Base-by-base conservation (phyloP, 2,329 filamentous ascomycete species). In the Curvularia lunata region DNA sequence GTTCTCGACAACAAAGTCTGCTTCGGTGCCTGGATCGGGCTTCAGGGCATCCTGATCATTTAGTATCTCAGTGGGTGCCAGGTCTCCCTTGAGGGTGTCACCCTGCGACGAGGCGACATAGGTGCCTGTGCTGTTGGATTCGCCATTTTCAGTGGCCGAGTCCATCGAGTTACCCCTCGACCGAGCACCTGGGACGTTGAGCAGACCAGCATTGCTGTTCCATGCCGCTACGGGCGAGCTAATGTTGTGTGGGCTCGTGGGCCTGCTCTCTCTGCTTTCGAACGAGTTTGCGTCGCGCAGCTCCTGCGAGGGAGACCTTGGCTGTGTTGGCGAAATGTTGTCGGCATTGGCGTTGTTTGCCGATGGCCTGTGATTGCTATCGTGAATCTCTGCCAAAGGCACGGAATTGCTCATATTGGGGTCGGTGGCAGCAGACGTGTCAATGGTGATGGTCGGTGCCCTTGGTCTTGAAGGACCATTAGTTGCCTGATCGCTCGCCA, bases 21-120 rank as follows among this genome's bases (percentile, higher is more conserved):
- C 82, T 73, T 63, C 60, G 7, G 88, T 90, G 6, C 88, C 88
- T 1, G 87, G 88, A 71, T 96, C 91, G 0, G 92, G 90, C 48
- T 83, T 86, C 60, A 97, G 79, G 0, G 91, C 91, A 61, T 88
- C 84, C 43, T 85, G 78, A 62, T 91, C 87, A 43, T 85, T 85
- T 67, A 88, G 84, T 37, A 91, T 83, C 56, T 83, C 78, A 62
- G 81, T 76, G 18, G 78, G 74, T n/a, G 75, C 68, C 64, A 78
- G 69, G 50, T 75, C 74, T 52, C 80, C 78, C 53, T 77, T 73
- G 16, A 77, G 70, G 1, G 78, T 70, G 30, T 77, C 77, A 21
- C 81, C 81, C 32, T 78, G 74, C 30, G 81, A 37, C 68, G 75
- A 71, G 59, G 77, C 62, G 13, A 87, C 82, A 45, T 88, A 85